A percentile compares a stretch with the other conserved stretches of the same genome.
Conservation (phyloP, 2,329 filamentous ascomycete species). For the Ophiostoma sp. region DNA sequence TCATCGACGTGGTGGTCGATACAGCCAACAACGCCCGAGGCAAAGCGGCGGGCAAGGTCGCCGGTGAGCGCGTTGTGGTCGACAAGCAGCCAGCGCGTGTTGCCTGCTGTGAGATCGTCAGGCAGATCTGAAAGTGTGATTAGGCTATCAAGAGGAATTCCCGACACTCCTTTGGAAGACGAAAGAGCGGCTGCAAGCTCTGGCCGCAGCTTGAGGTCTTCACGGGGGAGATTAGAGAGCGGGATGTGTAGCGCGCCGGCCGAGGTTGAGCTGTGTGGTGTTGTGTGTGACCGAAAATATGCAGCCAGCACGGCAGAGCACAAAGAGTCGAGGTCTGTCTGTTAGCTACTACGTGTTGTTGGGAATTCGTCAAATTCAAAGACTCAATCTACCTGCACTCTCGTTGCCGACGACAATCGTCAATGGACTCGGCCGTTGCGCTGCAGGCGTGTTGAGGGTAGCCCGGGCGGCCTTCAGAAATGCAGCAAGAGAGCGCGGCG, state of each 20-base stretch:
- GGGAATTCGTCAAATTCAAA: neutral
- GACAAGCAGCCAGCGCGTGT: constrained; percentile 67
- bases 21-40: constrained; percentile 53
- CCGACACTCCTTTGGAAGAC: constrained; percentile 27
- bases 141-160: constrained; percentile 55
- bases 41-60: constrained; percentile 42
- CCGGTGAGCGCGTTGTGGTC: constrained; percentile 74
- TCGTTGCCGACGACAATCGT: constrained; percentile 64
- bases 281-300: constrained; percentile 61
- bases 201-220: constrained; percentile 65
- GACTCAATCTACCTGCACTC: constrained; percentile 49
- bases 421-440: constrained; percentile 45
- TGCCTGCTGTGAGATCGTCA: constrained; percentile 43
- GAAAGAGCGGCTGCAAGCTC: constrained; percentile 63
- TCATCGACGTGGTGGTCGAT: constrained; percentile 81
- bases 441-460: constrained; percentile 40
- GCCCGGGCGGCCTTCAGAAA: constrained; percentile 50
- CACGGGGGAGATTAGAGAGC: constrained; percentile 62
- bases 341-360: neutral
- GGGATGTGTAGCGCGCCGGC: constrained; percentile 60
- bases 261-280: constrained; percentile 36
- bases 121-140: constrained; percentile 55
- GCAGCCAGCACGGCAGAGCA: constrained; percentile 68
- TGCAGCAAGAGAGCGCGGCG: constrained; percentile 39
- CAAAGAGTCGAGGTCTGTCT: constrained; percentile 69